Conservation (phyloP, 1,284 basidiomycete species). For the Coniferiporia sulphurascens region DNA sequence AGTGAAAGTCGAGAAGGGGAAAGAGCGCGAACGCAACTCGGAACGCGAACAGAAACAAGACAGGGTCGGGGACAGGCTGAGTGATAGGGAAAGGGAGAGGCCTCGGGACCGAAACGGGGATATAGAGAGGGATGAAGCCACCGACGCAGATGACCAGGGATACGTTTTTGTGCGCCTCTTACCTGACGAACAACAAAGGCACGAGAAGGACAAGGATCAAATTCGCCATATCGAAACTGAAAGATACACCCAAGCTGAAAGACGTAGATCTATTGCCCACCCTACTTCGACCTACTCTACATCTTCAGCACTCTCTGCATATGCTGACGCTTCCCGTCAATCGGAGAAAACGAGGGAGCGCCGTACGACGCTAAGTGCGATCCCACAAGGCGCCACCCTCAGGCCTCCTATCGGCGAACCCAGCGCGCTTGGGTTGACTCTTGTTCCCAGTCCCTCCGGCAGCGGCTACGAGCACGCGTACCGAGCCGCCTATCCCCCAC, state of each 20-base stretch:
- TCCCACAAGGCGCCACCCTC: background rate
- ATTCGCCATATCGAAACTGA: background rate
- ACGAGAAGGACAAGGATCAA: constrained; percentile 5
- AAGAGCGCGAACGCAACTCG: constrained; percentile 1
- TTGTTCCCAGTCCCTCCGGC: constrained; percentile 12
- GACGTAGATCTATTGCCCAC: background rate
- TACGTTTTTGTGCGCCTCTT: constrained; percentile 4
- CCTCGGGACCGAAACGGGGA: background rate
- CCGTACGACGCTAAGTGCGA: constrained; percentile 1
- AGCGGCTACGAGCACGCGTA: constrained; percentile 10
- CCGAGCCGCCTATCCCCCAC: constrained; percentile 1
- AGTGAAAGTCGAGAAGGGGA: constrained; percentile 5
- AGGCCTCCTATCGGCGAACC: background rate
- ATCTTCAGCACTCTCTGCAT: background rate
- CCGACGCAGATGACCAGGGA: background rate
- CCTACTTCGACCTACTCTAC: background rate
- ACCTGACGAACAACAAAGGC: background rate
- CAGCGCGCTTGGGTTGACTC: constrained; percentile 9
- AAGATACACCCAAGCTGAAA: background rate
- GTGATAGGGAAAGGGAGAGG: background rate
- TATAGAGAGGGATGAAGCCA: background rate
- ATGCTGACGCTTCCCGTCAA: too few relatives aligned
- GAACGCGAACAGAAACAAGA: too few relatives aligned
- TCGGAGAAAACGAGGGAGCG: constrained; percentile 3
- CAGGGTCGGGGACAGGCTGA: background rate